Evolutionary conservation across 495 filamentous ascomycete genomes (phyloP).

Genomic region (Echria macrotheca): DNA sequence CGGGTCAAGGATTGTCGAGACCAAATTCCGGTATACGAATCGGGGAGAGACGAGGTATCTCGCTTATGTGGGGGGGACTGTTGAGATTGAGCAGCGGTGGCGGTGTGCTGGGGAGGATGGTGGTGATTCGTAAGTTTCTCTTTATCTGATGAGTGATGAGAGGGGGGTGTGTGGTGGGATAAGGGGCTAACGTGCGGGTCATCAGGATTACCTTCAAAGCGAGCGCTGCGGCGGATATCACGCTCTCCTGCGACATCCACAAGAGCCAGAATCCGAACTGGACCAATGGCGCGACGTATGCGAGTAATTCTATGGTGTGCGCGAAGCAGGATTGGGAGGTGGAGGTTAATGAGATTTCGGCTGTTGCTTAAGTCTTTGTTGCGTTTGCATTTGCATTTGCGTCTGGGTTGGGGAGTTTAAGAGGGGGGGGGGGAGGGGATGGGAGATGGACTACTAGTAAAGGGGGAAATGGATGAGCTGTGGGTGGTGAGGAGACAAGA

Average conservation of each 20-base stretch:
- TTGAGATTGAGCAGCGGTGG: conserved; percentile 38
- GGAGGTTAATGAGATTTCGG: background rate
- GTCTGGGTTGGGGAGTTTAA: background rate
- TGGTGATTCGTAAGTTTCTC: conserved; percentile 6
- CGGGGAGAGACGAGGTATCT: no score
- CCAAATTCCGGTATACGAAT: no score
- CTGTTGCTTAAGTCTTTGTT: background rate
- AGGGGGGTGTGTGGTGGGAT: no score
- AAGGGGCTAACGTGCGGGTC: background rate
- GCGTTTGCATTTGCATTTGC: background rate
- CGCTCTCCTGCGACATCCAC: conserved; percentile 28
- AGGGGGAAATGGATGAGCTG: no score
- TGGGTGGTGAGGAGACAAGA: no score
- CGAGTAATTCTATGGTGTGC: conserved; percentile 27
- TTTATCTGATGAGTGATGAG: background rate
- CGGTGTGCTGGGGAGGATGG: conserved; percentile 29
- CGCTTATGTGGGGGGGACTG: conserved; percentile 19
- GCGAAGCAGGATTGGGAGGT: conserved; percentile 10
- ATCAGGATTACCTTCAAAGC: conserved; percentile 5
- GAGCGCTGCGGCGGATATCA: conserved; percentile 13
- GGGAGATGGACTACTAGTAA: background rate
- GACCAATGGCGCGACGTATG: conserved; percentile 33
- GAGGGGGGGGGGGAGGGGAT: background rate
- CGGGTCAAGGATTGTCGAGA: no score
- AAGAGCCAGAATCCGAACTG: conserved; percentile 34